Evolutionary conservation across 2,329 filamentous ascomycete genomes (phyloP), one percentile per base, ranked within the genome.

Genomic region (Diaporthe velutina): DNA sequence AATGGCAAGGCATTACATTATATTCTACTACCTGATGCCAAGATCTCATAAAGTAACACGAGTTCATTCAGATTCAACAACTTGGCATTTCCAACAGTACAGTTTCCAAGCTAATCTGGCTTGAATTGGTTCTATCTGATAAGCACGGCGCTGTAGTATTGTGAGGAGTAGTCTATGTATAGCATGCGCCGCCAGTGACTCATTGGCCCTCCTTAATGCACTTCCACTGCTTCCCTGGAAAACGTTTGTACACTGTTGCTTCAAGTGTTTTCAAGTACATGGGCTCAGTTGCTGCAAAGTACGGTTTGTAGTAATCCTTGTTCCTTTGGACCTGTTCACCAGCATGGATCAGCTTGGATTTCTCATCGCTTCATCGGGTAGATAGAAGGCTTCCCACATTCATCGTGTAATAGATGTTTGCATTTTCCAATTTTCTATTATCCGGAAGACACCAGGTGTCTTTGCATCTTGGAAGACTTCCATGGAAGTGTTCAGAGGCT

Each of bases 281-380:
- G 22, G 55, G 55, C 55, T 58, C 55, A n/a, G 22, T 58, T 15
- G 55, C 55, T 9, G 55, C 55, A 58, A 58, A 58, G 33, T 58
- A 58, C 7, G 55, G 55, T 22, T 38, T 38, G 33, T 58, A 58
- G 33, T 58, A 58, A 38, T 58, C 55, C 55, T 58, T 58, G 17
- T 38, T 58, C 10, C 55, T 33, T 58, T 58, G 55, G 10, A 58
- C 55, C 55, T 58, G 55, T 58, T 33, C 19, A 58, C 17, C 8
- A 22, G 10, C 19, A 13, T n/a, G 12, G 19, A 7, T 38, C 5
- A 25, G 55, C 3, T 38, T 22, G 4, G 10, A 3, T 7, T 19
- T 35, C 3, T 35, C 28, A 2, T n/a, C 3, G 17, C 19, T 4
- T 5, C 19, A 17, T 8, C 28, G 10, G 2, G 4, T 35, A 22